Base-by-base conservation (phyloP, 345 rosid species). In the Geranium rotundifolium region DNA sequence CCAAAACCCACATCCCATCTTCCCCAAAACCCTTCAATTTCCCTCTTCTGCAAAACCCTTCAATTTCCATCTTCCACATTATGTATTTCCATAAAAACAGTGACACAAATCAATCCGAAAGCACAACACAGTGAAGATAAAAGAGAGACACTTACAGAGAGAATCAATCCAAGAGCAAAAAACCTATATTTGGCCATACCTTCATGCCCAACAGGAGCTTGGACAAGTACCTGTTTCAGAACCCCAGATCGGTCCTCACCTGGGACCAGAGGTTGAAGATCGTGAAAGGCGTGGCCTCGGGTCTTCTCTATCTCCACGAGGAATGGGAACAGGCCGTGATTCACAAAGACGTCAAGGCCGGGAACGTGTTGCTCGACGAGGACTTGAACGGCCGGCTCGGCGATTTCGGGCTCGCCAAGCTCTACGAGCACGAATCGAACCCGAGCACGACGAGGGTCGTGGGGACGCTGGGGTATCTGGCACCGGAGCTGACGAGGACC, bases 401-500 rank as follows among this genome's bases (percentile, higher is more conserved):
- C 7, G 99, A 90, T 59, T 93, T 93, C 31, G 99, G 99, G 29
- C 85, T 93, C 0, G 99, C 99, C 5, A 93, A 83, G 76, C 56
- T 90, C 63, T 84, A 85, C 17, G 99, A 93, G 60, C 96, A 77
- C 2, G 95, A 90, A 34, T 64, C 81, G 0, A 75, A 79, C 68
- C 96, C 98, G 1, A 76, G 73, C 79, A 76, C 89, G 8, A 92
- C 98, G 3, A 81, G 84, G 41, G 95, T 92, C 29, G 97, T 87
- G 13, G 98, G 98, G 60, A 92, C 97, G n/a, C 76, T 89, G 73
- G 97, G 98, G 18, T 92, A 92, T 77, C 70, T 89, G 9, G 98
- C 98, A 37, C 98, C 98, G 2, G 98, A 92, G 73, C 88, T 87
- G 5, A 85, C 99, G 3, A 77, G 82, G 68, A 85, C 95, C 1